These are phyloP conservation scores for Pythium utonaiense DNA, from an alignment of 352 stramenopile genomes.

Conservation along the genomic window DNA sequence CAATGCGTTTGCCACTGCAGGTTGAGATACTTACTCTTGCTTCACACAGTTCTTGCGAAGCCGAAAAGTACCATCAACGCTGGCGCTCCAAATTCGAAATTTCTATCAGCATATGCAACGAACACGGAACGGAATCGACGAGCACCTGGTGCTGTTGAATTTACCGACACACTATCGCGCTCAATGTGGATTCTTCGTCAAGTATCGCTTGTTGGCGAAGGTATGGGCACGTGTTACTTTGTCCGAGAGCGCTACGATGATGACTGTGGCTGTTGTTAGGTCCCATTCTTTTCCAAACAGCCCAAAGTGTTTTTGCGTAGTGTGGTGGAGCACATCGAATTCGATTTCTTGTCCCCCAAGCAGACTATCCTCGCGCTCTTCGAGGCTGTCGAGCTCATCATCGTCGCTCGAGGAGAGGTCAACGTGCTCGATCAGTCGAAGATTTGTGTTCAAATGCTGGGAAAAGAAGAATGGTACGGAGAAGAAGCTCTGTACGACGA, in stretches of 20 bases:
- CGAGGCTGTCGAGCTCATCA: conserved; percentile 22
- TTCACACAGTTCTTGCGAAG: conserved; percentile 48
- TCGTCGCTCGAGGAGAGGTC: conserved; percentile 22
- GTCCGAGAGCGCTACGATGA: neutral
- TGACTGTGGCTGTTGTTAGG: neutral
- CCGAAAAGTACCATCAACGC: conserved; percentile 33
- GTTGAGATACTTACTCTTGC: no score
- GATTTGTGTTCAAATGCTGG: neutral
- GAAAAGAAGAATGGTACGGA: conserved; percentile 13
- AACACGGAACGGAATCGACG: conserved; percentile 38
- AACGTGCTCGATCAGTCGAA: conserved; percentile 17
- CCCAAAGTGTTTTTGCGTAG: conserved; percentile 21
- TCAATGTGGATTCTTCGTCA: conserved; percentile 26
- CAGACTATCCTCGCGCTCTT: conserved; percentile 13
- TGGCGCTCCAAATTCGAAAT: conserved; percentile 35
- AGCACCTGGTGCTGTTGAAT: conserved; percentile 19
- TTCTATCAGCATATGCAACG: conserved; percentile 77
- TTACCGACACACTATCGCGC: conserved; percentile 23
- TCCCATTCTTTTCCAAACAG: conserved; percentile 27
- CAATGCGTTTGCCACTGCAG: no score
- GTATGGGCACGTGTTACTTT: neutral
- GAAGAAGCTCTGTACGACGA: conserved; percentile 25
- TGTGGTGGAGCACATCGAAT: conserved; percentile 20
- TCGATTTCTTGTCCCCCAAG: conserved; percentile 26
- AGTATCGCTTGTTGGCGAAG: conserved; percentile 22